Conservation (phyloP, 2,329 filamentous ascomycete species). For the Ophiostoma quercus region DNA sequence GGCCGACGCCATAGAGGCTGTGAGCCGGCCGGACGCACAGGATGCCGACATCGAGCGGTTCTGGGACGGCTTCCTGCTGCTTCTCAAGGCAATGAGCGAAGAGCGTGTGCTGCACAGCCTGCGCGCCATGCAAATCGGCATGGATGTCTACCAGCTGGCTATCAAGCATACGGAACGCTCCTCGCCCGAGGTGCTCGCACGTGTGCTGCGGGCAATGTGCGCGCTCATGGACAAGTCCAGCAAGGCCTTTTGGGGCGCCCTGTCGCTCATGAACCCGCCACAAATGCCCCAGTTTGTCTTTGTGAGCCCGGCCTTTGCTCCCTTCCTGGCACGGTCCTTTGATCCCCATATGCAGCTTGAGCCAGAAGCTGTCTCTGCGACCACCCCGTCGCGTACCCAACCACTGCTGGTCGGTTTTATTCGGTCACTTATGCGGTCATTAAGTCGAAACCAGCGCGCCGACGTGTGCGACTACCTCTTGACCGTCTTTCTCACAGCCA, state of each 20-base stretch:
- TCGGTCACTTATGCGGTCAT: slow-evolving; percentile 67
- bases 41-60: slow-evolving; percentile 58
- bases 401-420: slow-evolving; percentile 70
- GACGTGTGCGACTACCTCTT: slow-evolving; percentile 76
- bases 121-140: slow-evolving; percentile 72
- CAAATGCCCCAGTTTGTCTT: slow-evolving; percentile 82
- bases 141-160: slow-evolving; percentile 60
- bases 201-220: slow-evolving; percentile 65
- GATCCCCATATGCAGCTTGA: slow-evolving; percentile 43
- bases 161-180: slow-evolving; percentile 49
- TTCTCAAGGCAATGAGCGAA: slow-evolving; percentile 68
- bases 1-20: slow-evolving; percentile 58
- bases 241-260: slow-evolving; percentile 80
- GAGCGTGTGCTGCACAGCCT: slow-evolving; percentile 72
- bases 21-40: slow-evolving; percentile 46
- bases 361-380: slow-evolving; percentile 13
- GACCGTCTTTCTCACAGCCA: slow-evolving; percentile 57
- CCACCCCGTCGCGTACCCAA: background rate
- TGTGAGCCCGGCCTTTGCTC: slow-evolving; percentile 60
- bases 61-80: slow-evolving; percentile 71
- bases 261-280: slow-evolving; percentile 73
- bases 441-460: slow-evolving; percentile 62
- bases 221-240: slow-evolving; percentile 69
- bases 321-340: slow-evolving; percentile 57
- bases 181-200: slow-evolving; percentile 56